Evolutionary conservation across 345 rosid species (phyloP).

Genomic region (Psidium friedrichsthalianum): DNA sequence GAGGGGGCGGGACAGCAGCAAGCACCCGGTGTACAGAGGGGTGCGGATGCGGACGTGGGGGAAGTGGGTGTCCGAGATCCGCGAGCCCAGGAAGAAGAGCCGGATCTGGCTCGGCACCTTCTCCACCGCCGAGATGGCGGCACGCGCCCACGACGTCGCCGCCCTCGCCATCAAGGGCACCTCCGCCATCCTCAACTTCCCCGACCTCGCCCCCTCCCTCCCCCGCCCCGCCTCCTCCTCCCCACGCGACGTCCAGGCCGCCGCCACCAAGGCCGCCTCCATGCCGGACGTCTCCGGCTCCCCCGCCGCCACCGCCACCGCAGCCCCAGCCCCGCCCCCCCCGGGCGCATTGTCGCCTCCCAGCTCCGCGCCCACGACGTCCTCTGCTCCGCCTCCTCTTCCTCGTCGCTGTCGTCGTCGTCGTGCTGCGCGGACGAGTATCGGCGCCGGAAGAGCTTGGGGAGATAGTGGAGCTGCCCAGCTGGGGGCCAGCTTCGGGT

Average conservation of each 20-base stretch:
- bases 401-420: background rate
- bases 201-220: constrained; percentile 52
- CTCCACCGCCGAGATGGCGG: constrained; percentile 88
- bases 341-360: background rate
- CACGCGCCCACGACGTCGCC: constrained; percentile 98
- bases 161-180: constrained; percentile 74
- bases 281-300: constrained; percentile 29
- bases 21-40: constrained; percentile 63
- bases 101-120: constrained; percentile 98
- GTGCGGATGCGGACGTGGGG: constrained; percentile 96
- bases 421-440: background rate
- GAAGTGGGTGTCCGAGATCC: constrained; percentile 97
- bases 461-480: constrained; percentile 77
- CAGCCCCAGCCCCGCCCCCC: background rate
- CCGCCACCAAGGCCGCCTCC: constrained; percentile 81
- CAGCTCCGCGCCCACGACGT: background rate
- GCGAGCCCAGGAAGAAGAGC: constrained; percentile 86
- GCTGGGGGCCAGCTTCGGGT: constrained; percentile 35
- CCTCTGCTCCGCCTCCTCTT: background rate
- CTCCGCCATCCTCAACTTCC: constrained; percentile 81
- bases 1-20: constrained; percentile 11
- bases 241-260: constrained; percentile 88
- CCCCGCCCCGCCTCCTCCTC: constrained; percentile 72
- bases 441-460: constrained; percentile 48
- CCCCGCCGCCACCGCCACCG: background rate